Conservation (phyloP, 2,329 filamentous ascomycete species). For the Alternaria arborescens region DNA sequence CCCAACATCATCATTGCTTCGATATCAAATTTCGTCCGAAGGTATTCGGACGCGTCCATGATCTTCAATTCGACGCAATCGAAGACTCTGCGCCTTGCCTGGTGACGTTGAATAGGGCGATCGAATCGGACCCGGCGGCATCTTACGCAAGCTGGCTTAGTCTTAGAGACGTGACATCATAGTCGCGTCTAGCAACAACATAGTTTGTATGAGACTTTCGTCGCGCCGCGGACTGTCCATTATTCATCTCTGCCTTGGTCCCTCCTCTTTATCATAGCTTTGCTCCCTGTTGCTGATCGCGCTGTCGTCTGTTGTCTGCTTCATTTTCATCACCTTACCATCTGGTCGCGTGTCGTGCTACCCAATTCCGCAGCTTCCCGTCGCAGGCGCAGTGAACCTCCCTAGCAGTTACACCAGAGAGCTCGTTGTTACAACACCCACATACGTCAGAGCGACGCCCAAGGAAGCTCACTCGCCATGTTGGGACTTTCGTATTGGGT, state of each 20-base stretch:
- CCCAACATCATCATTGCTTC: slow-evolving; percentile 7
- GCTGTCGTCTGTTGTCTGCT: slow-evolving; percentile 5
- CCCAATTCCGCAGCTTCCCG: slow-evolving; percentile 13
- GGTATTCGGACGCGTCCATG: not conserved
- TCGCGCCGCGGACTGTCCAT: slow-evolving; percentile 1
- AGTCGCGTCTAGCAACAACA: slow-evolving; percentile 16
- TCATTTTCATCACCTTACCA: not conserved
- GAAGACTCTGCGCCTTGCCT: slow-evolving; percentile 7
- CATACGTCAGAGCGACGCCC: not conserved
- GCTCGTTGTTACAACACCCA: not conserved
- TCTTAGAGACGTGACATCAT: slow-evolving; percentile 23
- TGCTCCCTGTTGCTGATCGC: slow-evolving; percentile 5
- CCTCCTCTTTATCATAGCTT: slow-evolving; percentile 10
- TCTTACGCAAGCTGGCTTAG: slow-evolving; percentile 17
- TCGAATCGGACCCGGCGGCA: slow-evolving; percentile 14
- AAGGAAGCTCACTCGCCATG: slow-evolving; percentile 29
- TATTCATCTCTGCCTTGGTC: slow-evolving; percentile 9
- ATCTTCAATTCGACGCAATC: slow-evolving; percentile 7
- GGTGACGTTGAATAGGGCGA: slow-evolving; percentile 17
- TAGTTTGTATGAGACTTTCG: slow-evolving; percentile 16
- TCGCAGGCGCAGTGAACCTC: slow-evolving; percentile 4
- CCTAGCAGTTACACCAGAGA: not conserved
- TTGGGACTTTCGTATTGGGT: slow-evolving; percentile 63
- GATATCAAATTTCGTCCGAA: not conserved
- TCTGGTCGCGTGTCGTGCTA: slow-evolving; percentile 12